Percentiles rank a stretch among this genome's conserved stretches.
These are phyloP conservation scores for Terana coerulea DNA, from an alignment of 768 basidiomycete genomes.

Conservation along the genomic window DNA sequence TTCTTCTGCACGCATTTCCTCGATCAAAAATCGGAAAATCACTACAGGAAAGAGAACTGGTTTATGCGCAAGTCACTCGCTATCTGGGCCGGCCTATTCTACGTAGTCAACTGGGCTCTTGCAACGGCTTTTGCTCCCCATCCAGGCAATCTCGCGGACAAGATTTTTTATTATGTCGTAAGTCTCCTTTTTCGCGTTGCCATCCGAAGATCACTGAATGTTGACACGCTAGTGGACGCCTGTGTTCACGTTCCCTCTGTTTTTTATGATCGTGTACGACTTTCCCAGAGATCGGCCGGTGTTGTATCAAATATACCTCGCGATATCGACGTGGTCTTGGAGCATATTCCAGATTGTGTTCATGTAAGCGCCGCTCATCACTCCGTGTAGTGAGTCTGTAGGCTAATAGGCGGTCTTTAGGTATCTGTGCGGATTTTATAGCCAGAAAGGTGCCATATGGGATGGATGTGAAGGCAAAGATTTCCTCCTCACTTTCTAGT, in stretches of 20 bases:
- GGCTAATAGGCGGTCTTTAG: constrained; percentile 19
- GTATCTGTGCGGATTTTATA: constrained; percentile 42
- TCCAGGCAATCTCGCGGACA: constrained; percentile 46
- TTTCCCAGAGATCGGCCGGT: constrained; percentile 59
- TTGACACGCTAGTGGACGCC: constrained; percentile 45
- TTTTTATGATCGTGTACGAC: constrained; percentile 66
- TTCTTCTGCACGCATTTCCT: constrained; percentile 59
- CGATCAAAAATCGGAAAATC: constrained; percentile 52
- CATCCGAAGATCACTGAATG: neutral
- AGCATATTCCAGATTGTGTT: constrained; percentile 52
- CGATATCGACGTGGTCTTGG: constrained; percentile 64
- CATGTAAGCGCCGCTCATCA: constrained; percentile 29
- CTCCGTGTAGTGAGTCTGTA: neutral
- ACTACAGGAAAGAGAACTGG: constrained; percentile 65
- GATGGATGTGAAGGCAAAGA: constrained; percentile 39
- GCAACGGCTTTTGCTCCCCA: constrained; percentile 47
- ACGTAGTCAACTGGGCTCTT: constrained; percentile 67
- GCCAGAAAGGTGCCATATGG: constrained; percentile 23
- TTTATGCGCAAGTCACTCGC: constrained; percentile 65
- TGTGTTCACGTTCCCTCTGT: constrained; percentile 54
- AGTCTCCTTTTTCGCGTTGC: constrained; percentile 22
- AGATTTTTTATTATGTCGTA: constrained; percentile 57
- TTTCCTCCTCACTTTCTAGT: constrained; percentile 37
- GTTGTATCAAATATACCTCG: constrained; percentile 60
- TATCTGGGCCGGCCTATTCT: constrained; percentile 59